phyloP scores from a whole-genome alignment of 164 flowering plant genomes.

The Litsea cubeba region DNA sequence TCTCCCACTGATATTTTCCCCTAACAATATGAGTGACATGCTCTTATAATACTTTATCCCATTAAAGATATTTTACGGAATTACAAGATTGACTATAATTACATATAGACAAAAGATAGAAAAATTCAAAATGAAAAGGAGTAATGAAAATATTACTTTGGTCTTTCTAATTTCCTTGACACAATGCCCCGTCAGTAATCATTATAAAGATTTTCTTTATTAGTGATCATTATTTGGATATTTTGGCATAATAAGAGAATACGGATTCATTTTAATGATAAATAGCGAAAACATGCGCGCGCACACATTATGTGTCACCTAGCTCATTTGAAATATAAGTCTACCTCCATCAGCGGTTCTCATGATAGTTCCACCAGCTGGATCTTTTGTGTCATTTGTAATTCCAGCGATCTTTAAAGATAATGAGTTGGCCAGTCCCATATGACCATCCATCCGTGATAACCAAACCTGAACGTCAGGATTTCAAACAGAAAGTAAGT shows the following conservation, averaged over 20 bases:
- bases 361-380: constrained; percentile 73
- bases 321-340: neutral
- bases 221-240: neutral
- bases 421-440: constrained; percentile 88
- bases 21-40: neutral
- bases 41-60: neutral
- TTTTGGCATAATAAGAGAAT: neutral
- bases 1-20: too few species aligned
- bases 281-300: too few species aligned
- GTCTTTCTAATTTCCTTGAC: too few species aligned
- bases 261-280: neutral
- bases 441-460: constrained; percentile 90
- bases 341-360: constrained; percentile 62
- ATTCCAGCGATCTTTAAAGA: constrained; percentile 69
- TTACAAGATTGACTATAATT: too few species aligned
- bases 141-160: too few species aligned
- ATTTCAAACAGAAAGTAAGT: constrained; percentile 1
- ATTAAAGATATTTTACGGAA: too few species aligned
- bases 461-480: constrained; percentile 66
- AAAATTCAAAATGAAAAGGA: too few species aligned
- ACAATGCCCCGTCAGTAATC: neutral
- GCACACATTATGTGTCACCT: too few species aligned
- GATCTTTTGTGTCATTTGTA: constrained; percentile 55
- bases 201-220: too few species aligned
- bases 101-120: too few species aligned